phyloP scores from a whole-genome alignment of 768 basidiomycete genomes.

The Xerocomellus chrysenteron region DNA sequence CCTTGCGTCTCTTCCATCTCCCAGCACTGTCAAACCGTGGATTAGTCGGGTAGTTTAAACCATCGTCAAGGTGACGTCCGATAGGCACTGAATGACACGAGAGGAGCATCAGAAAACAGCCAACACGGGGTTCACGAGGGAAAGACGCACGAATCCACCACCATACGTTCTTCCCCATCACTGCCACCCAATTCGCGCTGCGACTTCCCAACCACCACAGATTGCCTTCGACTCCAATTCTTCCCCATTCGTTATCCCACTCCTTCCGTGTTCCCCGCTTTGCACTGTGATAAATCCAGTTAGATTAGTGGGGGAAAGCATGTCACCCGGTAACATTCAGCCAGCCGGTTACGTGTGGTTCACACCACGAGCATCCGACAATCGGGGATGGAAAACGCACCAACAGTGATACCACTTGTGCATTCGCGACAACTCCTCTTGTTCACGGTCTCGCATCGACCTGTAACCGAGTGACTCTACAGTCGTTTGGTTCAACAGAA shows the following conservation, averaged over 20 bases:
- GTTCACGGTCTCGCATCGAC: slow-evolving; percentile 65
- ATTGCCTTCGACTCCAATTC: slow-evolving; percentile 70
- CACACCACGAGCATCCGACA: not conserved
- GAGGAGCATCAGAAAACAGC: slow-evolving; percentile 1
- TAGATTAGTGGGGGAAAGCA: not conserved
- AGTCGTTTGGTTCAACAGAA: slow-evolving; percentile 67
- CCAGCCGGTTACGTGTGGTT: not conserved
- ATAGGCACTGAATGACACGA: slow-evolving; percentile 38
- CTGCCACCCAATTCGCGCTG: slow-evolving; percentile 68
- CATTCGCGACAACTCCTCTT: slow-evolving; percentile 45
- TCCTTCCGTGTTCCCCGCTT: slow-evolving; percentile 43
- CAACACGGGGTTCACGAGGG: not conserved
- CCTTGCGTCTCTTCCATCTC: slow-evolving; percentile 58
- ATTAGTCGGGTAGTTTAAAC: slow-evolving; percentile 63
- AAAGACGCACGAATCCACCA: slow-evolving; percentile 78
- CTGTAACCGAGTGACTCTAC: slow-evolving; percentile 70
- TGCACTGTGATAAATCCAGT: slow-evolving; percentile 38
- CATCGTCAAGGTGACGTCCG: slow-evolving; percentile 58
- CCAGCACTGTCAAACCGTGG: slow-evolving; percentile 73
- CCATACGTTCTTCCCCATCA: slow-evolving; percentile 69
- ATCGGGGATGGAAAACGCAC: slow-evolving; percentile 38
- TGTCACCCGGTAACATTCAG: not conserved
- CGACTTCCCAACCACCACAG: slow-evolving; percentile 79
- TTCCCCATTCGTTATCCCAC: slow-evolving; percentile 86
- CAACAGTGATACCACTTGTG: slow-evolving; percentile 53